These are phyloP conservation scores for Ceriops tagal DNA, from an alignment of 345 rosid genomes.

Conservation along the genomic window DNA sequence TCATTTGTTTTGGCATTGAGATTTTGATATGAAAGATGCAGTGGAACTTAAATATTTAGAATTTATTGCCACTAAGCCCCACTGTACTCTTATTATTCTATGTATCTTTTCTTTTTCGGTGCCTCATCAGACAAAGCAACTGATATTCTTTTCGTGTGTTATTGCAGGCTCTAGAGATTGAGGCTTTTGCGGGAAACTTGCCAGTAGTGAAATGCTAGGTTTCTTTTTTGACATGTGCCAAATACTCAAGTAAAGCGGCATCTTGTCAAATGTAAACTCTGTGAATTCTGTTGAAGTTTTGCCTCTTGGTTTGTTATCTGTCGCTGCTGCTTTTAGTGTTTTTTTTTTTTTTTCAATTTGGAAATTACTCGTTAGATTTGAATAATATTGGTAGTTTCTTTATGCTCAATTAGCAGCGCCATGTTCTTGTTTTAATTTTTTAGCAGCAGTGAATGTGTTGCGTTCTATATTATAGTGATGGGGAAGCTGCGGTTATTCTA, in stretches of 20 bases:
- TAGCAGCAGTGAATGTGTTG: too few relatives aligned
- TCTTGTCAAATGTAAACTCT: background rate
- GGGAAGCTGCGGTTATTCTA: too few relatives aligned
- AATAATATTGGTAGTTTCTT: background rate
- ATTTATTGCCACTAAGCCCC: too few relatives aligned
- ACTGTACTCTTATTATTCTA: too few relatives aligned
- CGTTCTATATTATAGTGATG: too few relatives aligned
- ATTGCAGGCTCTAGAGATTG: slow-evolving; percentile 3
- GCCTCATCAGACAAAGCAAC: background rate
- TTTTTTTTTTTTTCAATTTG: too few relatives aligned
- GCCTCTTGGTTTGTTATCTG: background rate
- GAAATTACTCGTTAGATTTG: background rate
- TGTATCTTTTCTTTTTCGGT: background rate
- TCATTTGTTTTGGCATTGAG: too few relatives aligned
- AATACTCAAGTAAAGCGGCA: slow-evolving; percentile 5
- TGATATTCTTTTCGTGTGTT: background rate
- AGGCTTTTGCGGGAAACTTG: background rate
- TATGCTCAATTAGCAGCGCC: too few relatives aligned
- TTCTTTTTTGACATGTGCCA: background rate
- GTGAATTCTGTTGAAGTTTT: background rate
- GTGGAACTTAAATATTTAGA: too few relatives aligned
- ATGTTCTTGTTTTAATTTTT: too few relatives aligned
- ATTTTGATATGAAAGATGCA: too few relatives aligned
- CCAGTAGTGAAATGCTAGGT: background rate
- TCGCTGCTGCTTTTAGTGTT: background rate